phyloP scores from a whole-genome alignment of 768 basidiomycete species.

The Hortiboletus campestris region DNA sequence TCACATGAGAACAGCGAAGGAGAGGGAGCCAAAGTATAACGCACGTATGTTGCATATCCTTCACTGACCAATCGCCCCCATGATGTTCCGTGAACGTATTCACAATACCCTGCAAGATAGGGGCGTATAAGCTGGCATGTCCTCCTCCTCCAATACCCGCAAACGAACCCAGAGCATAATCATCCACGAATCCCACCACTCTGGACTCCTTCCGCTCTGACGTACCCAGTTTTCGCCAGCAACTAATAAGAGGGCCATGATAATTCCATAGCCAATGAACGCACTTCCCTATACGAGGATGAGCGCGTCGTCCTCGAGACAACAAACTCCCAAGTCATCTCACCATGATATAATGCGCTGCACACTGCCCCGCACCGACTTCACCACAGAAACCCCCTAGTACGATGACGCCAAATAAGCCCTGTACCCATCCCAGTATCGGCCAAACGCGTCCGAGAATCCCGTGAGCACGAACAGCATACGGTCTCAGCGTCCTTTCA shows the following conservation, averaged over 20 bases:
- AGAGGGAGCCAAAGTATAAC: slow-evolving; percentile 27
- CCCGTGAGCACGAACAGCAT: slow-evolving; percentile 67
- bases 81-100: slow-evolving; percentile 95
- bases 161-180: slow-evolving; percentile 52
- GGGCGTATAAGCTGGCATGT: background rate
- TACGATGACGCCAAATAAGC: slow-evolving; percentile 79
- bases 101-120: slow-evolving; percentile 41
- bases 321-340: slow-evolving; percentile 5
- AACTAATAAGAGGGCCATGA: slow-evolving; percentile 76
- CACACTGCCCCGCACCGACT: slow-evolving; percentile 70
- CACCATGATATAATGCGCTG: slow-evolving; percentile 84
- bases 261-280: slow-evolving; percentile 82
- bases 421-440: slow-evolving; percentile 84
- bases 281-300: slow-evolving; percentile 58
- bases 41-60: slow-evolving; percentile 94
- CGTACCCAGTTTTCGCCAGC: slow-evolving; percentile 78
- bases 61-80: slow-evolving; percentile 77
- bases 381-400: slow-evolving; percentile 81
- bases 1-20: slow-evolving; percentile 1
- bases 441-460: slow-evolving; percentile 84
- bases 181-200: slow-evolving; percentile 82
- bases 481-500: slow-evolving; percentile 70
- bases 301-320: slow-evolving; percentile 4
- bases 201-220: slow-evolving; percentile 69
- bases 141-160: background rate